phyloP scores from a whole-genome alignment of 257 asterid species.

The Primulina tabacum region DNA sequence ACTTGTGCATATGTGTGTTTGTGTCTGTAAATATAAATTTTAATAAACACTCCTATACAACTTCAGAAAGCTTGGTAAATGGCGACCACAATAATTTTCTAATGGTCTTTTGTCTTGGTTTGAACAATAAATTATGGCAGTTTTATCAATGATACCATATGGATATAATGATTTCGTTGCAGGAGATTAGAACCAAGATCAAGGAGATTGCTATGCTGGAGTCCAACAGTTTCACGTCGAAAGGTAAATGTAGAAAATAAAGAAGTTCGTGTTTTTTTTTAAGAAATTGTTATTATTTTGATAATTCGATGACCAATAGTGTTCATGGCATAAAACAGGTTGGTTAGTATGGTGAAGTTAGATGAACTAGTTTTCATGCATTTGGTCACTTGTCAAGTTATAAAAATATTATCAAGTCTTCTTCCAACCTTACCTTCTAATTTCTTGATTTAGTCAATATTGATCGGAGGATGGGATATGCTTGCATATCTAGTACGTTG shows the following conservation, averaged over 20 bases:
- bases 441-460: background rate
- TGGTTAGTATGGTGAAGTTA: background rate
- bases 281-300: conserved; percentile 28
- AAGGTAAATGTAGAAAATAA: conserved; percentile 46
- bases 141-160: background rate
- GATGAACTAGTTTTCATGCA: background rate
- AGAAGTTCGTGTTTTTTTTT: background rate
- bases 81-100: background rate
- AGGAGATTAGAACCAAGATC: conserved; percentile 89
- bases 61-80: background rate
- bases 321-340: background rate
- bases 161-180: conserved; percentile 27
- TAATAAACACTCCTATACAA: background rate
- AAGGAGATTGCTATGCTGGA: conserved; percentile 85
- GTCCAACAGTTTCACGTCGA: conserved; percentile 51
- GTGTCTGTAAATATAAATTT: background rate
- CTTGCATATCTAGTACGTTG: background rate
- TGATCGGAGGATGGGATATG: background rate
- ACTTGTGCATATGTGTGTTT: background rate
- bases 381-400: background rate
- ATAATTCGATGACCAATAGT: background rate
- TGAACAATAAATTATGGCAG: background rate
- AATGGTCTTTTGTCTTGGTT: background rate
- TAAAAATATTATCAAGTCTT: background rate
- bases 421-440: background rate